A percentile compares a stretch with the other conserved stretches of the same genome.
Evolutionary conservation across 805 yeast species (phyloP).

Genomic region (Myxozyma neotropica): DNA sequence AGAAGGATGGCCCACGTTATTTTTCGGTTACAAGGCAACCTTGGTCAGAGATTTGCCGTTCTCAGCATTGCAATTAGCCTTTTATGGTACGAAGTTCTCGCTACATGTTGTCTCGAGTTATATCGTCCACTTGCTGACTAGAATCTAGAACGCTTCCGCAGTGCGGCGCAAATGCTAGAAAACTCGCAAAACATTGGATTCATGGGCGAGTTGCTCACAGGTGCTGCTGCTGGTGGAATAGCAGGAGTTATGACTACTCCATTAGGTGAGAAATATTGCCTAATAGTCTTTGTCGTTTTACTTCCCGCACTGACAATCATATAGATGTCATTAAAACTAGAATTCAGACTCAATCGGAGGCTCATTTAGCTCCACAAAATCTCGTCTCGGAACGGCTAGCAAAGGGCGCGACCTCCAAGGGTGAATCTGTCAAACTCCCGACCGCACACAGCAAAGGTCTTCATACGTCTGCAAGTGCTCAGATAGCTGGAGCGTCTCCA

Average conservation of each 20-base stretch:
- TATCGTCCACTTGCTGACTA: neutral
- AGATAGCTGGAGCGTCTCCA: conserved; percentile 16
- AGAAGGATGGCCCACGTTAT: conserved; percentile 78
- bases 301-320: neutral
- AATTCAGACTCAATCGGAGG: conserved; percentile 76
- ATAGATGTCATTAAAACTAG: conserved; percentile 81
- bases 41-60: conserved; percentile 90
- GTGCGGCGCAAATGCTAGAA: conserved; percentile 41
- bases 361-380: neutral
- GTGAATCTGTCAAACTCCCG: neutral
- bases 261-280: conserved; percentile 47
- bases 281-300: neutral
- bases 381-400: neutral
- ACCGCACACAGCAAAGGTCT: neutral
- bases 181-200: conserved; percentile 43
- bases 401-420: neutral
- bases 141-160: conserved; percentile 39
- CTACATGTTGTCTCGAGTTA: conserved; percentile 35
- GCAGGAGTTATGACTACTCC: conserved; percentile 92
- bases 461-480: conserved; percentile 5
- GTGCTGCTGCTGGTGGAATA: conserved; percentile 94
- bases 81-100: conserved; percentile 64
- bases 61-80: conserved; percentile 93
- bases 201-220: conserved; percentile 72
- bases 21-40: conserved; percentile 93